A percentile compares a stretch with the other conserved stretches of the same genome.
These are phyloP conservation scores for Labyrinthula sp. DNA, from an alignment of 352 stramenopile genomes.

Conservation along the genomic window DNA sequence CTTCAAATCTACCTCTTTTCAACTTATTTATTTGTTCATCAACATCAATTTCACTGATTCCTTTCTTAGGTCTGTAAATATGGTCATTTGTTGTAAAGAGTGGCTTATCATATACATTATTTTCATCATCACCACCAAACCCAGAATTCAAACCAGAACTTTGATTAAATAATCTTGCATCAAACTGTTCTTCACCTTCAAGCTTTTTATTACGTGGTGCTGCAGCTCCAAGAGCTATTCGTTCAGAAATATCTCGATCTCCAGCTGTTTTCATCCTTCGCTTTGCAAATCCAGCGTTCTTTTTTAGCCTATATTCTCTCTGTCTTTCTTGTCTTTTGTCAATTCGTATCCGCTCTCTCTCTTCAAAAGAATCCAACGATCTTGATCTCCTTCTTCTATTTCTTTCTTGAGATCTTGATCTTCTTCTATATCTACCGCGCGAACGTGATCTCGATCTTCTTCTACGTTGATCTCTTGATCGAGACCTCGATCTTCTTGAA, in stretches of 20 bases:
- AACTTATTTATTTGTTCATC: too few species aligned
- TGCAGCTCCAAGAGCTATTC: slow-evolving; percentile 88
- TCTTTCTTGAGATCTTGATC: not conserved
- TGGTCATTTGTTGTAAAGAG: slow-evolving; percentile 59
- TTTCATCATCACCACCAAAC: slow-evolving; percentile 89
- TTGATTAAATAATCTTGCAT: slow-evolving; percentile 93
- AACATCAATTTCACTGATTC: too few species aligned
- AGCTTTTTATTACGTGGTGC: slow-evolving; percentile 44
- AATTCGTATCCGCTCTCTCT: not conserved
- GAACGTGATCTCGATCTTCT: too few species aligned
- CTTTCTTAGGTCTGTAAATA: slow-evolving; percentile 49
- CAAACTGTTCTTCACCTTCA: slow-evolving; percentile 67
- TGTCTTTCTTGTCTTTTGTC: not conserved
- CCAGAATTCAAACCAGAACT: slow-evolving; percentile 74
- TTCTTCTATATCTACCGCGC: not conserved
- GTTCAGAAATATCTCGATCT: slow-evolving; percentile 89
- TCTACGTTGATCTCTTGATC: too few species aligned
- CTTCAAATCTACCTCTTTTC: too few species aligned
- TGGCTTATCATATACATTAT: slow-evolving; percentile 91
- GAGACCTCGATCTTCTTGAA: too few species aligned
- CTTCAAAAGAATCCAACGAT: not conserved
- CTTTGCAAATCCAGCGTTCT: too few species aligned
- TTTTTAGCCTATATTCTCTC: slow-evolving; percentile 1
- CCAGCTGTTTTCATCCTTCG: slow-evolving; percentile 64
- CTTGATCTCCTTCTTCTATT: slow-evolving; percentile 30